Evolutionary conservation across 345 rosid genomes (phyloP).

Genomic region (Citrus inodora): DNA sequence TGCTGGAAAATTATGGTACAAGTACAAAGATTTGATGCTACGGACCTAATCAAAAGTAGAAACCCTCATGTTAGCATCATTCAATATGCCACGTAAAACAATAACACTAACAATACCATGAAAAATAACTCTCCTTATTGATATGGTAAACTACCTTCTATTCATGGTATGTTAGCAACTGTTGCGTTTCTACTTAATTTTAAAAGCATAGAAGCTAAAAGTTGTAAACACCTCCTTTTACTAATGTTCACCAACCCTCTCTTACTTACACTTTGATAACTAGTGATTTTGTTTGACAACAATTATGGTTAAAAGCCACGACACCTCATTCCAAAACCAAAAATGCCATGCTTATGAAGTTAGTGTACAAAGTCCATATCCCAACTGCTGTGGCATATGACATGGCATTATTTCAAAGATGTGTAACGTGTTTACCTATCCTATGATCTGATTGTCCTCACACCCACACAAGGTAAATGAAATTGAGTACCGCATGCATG

Average conservation of each 20-base stretch:
- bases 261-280: background rate
- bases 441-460: background rate
- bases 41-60: constrained; percentile 38
- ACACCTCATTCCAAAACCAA: background rate
- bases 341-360: background rate
- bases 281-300: background rate
- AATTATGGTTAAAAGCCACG: background rate
- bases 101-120: background rate
- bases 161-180: background rate
- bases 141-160: background rate
- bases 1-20: constrained; percentile 73
- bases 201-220: background rate
- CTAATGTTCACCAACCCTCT: background rate
- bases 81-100: background rate
- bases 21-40: constrained; percentile 56
- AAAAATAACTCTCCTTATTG: background rate
- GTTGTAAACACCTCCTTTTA: too few relatives aligned
- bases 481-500: background rate
- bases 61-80: background rate
- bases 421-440: background rate
- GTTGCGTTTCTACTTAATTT: background rate
- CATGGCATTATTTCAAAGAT: background rate
- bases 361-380: background rate
- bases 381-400: background rate
- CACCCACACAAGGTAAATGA: background rate